Base-by-base conservation (phyloP, 352 stramenopile species). In the Pythium utonaiense region DNA sequence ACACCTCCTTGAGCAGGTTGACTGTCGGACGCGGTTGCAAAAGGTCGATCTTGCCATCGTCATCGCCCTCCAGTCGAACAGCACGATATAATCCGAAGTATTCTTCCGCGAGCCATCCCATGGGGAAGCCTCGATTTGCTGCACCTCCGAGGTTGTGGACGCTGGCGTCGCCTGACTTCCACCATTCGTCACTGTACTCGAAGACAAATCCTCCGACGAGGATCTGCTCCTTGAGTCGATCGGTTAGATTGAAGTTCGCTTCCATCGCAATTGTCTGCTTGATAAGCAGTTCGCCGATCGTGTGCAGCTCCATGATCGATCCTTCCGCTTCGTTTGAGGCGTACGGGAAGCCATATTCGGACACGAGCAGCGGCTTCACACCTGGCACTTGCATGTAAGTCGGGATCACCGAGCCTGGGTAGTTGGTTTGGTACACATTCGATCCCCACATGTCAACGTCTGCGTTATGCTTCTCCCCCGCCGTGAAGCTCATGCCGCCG, bases 151-250 rank as follows among this genome's bases (percentile, higher is more conserved):
- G 51, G 60, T 90, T 79, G 66, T 90, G 80, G 33, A 75, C 60
- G 41, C 77, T 60, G 25, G 67, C 66, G 22, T 77, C 70, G 9
- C 80, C 80, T 3, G 76, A 55, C 40, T 90, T 90, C 79, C 80
- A 89, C 80, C 80, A 90, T 44, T 89, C 80, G 62, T 89, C 80
- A 58, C 75, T 83, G 77, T 86, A 89, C 64, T 89, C 80, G 47
- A 89, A 89, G 10, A 89, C 68, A 24, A 89, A 89, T 1, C 77
- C 80, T n/a, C 79, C 77, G 5, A 89, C 77, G 7, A 85, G 50
- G 7, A 80, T 60, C 24, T 89, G 78, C 40, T 88, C 73, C 3
- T 70, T 49, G 19, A 88, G 50, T 22, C n/a, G 22, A 36, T 89
- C 78, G 1, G 51, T 72, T 13, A 64, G 42, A 24, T 83, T 67